Evolutionary conservation across 352 stramenopile genomes (phyloP).

Genomic region (Saprolegnia parasitica): DNA sequence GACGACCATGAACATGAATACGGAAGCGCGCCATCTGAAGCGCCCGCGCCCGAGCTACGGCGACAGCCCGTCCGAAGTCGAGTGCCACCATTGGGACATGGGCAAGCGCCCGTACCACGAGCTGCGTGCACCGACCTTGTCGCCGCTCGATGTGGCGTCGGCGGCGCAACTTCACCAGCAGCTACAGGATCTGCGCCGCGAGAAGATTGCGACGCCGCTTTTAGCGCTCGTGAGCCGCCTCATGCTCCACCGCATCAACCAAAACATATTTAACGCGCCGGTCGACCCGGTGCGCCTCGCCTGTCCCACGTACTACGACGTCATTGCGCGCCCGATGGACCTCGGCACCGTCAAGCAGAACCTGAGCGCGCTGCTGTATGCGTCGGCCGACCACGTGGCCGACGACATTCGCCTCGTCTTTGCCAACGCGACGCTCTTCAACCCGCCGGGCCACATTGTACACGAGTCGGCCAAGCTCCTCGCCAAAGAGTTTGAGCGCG

Average conservation of each 20-base stretch:
- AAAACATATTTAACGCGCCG: constrained; percentile 72
- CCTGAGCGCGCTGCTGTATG: constrained; percentile 80
- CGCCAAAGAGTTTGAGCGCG: constrained; percentile 63
- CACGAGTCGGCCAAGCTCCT: constrained; percentile 60
- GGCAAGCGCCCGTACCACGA: constrained; percentile 18
- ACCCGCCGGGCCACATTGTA: constrained; percentile 67
- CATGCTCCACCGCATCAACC: constrained; percentile 80
- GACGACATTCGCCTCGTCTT: constrained; percentile 82
- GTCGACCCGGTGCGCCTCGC: constrained; percentile 73
- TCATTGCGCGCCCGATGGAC: constrained; percentile 89
- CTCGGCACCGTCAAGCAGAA: constrained; percentile 87
- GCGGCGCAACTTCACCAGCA: constrained; percentile 63
- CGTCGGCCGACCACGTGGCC: constrained; percentile 68
- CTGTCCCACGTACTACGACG: constrained; percentile 79
- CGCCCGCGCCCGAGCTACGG: constrained; percentile 14
- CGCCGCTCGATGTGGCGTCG: constrained; percentile 53
- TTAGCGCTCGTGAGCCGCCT: constrained; percentile 61
- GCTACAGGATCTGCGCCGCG: constrained; percentile 60
- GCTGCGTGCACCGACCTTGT: constrained; percentile 27
- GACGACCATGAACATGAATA: too few species aligned
- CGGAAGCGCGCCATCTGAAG: constrained; percentile 3
- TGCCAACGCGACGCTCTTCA: constrained; percentile 80
- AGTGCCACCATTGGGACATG: constrained; percentile 26
- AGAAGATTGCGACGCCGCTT: constrained; percentile 61
- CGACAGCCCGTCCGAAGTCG: constrained; percentile 25